phyloP scores from a whole-genome alignment of 2,329 filamentous ascomycete species.

The Stemphylium lycopersici region DNA sequence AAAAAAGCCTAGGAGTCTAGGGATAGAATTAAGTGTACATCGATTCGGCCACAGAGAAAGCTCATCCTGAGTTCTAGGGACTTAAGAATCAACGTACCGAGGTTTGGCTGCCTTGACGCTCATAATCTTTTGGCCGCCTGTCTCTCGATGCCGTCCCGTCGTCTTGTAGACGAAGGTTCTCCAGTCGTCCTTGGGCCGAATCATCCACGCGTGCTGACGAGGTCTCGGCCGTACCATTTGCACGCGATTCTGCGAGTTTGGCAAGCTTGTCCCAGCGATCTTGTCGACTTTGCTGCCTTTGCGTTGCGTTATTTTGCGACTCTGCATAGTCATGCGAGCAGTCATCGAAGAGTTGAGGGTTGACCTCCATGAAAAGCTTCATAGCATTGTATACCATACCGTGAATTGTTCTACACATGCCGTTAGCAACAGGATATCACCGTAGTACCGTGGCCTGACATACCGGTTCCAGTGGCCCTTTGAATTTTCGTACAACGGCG shows the following conservation, averaged over 20 bases:
- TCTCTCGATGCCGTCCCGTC: slow-evolving; percentile 55
- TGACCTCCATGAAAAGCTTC: slow-evolving; percentile 99
- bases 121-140: slow-evolving; percentile 49
- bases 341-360: slow-evolving; percentile 96
- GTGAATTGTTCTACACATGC: slow-evolving; percentile 79
- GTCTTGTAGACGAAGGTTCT: slow-evolving; percentile 90
- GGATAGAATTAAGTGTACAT: slow-evolving; percentile 51
- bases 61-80: slow-evolving; percentile 49
- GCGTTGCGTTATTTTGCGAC: slow-evolving; percentile 88
- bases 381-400: slow-evolving; percentile 99
- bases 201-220: slow-evolving; percentile 68
- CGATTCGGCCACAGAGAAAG: slow-evolving; percentile 48
- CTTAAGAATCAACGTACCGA: slow-evolving; percentile 54
- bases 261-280: slow-evolving; percentile 87
- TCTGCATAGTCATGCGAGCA: slow-evolving; percentile 98
- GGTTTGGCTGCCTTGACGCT: slow-evolving; percentile 48
- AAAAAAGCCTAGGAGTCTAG: slow-evolving; percentile 44
- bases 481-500: slow-evolving; percentile 96
- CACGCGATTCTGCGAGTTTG: slow-evolving; percentile 77
- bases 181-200: slow-evolving; percentile 80
- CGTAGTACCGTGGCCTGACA: slow-evolving; percentile 30
- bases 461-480: slow-evolving; percentile 99
- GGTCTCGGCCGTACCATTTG: slow-evolving; percentile 53
- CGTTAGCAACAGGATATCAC: slow-evolving; percentile 23
- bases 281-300: slow-evolving; percentile 80